Evolutionary conservation across 2,329 filamentous ascomycete species (phyloP), one percentile per base, ranked within the genome.

Genomic region (Colletotrichum chlorophyti): DNA sequence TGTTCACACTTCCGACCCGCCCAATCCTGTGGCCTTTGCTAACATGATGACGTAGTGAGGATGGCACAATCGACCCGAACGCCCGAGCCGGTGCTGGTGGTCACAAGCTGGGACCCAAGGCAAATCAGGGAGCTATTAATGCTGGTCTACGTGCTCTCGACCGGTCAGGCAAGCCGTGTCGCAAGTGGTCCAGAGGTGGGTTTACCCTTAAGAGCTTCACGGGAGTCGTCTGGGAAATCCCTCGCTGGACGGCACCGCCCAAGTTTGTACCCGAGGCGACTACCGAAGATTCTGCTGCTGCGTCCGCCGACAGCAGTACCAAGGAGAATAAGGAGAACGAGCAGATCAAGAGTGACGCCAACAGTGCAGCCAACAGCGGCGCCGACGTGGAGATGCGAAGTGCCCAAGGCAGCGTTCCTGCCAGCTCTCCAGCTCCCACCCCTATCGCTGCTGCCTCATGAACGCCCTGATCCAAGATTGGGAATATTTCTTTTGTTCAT

Each of bases 111-210:
- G 94, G 94, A 4, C 95, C 95, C 65, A 98, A 97, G 75, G 94
- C 94, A 48, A 98, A 97, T 73, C 91, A 94, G 68, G 95, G 95
- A 63, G 94, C 94, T 59, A 99, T 99, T 82, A 99, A 99, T 71
- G 95, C 95, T 52, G 91, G 92, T 49, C 88, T 99, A 46, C 91
- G 95, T 53, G 94, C 95, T 11, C 90, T 99, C 64, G 95, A 99
- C 74, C 89, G 94, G 61, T 90, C 90, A 7, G 94, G 94, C 65
- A 91, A 94, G 69, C 93, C 95, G 9, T 97, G 93, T 74, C 91
- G 94, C 64, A 93, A 88, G 72, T 99, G 95, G 95, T 82, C 87
- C 71, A 91, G 88, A 73, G 92, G 92, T 63, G 84, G 87, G 53
- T 91, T 98, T 71, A 83, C 82, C 45, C 80, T 98, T 66, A 97